These are phyloP conservation scores for Leccinum variicolor DNA, from an alignment of 768 basidiomycete genomes.

Conservation along the genomic window DNA sequence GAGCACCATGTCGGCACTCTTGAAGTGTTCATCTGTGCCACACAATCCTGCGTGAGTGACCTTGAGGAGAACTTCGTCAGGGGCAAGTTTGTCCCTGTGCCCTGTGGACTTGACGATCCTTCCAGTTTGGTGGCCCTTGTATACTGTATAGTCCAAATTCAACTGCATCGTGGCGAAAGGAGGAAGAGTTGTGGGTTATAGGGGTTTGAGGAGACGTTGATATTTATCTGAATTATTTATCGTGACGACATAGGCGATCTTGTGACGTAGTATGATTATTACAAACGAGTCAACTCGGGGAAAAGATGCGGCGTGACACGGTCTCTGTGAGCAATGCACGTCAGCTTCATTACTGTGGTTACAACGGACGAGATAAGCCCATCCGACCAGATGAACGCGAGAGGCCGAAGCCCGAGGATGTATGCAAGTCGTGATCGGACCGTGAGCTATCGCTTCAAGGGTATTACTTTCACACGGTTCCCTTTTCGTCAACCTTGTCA, in stretches of 20 bases:
- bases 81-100: conserved; percentile 16
- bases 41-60: conserved; percentile 37
- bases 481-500: not conserved
- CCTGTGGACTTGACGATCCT: conserved; percentile 16
- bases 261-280: too few relatives aligned
- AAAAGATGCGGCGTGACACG: not conserved
- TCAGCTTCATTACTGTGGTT: too few relatives aligned
- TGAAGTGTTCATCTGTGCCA: conserved; percentile 38
- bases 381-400: too few relatives aligned
- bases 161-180: conserved; percentile 12
- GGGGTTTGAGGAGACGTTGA: not conserved
- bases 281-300: too few relatives aligned
- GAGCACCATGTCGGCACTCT: conserved; percentile 32
- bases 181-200: not conserved
- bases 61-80: conserved; percentile 29
- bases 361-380: not conserved
- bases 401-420: too few relatives aligned
- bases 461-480: too few relatives aligned
- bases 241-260: conserved; percentile 8
- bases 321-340: not conserved
- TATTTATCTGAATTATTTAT: conserved; percentile 1
- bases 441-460: too few relatives aligned
- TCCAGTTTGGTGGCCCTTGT: conserved; percentile 27
- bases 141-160: conserved; percentile 26
- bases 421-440: too few relatives aligned